Percentiles rank a stretch among this genome's conserved stretches.
Conservation (phyloP, 2,329 filamentous ascomycete genomes). For the Bipolaris oryzae region DNA sequence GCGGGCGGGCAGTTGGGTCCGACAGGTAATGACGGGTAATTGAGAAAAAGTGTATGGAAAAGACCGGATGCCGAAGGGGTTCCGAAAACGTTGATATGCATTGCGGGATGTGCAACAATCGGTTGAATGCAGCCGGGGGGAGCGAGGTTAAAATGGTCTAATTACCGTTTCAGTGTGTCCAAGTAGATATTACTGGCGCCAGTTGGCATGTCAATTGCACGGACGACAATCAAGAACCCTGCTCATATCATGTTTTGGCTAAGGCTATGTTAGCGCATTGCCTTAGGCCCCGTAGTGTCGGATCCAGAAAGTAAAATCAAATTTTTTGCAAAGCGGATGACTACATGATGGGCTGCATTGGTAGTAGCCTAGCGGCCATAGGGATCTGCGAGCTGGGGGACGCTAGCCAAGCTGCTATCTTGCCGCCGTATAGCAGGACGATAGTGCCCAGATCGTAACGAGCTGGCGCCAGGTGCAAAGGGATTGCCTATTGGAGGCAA, state of each 20-base stretch:
- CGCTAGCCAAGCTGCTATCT: background rate
- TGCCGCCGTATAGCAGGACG: background rate
- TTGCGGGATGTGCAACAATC: background rate
- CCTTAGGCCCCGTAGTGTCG: conserved; percentile 13
- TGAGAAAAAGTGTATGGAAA: too few relatives aligned
- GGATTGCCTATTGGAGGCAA: background rate
- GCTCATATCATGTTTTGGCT: conserved; percentile 18
- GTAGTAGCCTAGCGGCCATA: background rate
- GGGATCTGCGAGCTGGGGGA: background rate
- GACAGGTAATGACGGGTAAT: too few relatives aligned
- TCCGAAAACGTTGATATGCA: background rate
- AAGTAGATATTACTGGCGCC: background rate
- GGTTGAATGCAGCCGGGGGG: background rate
- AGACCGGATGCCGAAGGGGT: too few relatives aligned
- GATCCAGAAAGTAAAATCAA: conserved; percentile 19
- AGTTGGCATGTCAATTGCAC: conserved; percentile 2
- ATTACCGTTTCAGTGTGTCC: background rate
- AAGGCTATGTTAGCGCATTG: conserved; percentile 13
- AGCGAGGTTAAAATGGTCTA: background rate
- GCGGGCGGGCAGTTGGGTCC: too few relatives aligned
- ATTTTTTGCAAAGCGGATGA: background rate
- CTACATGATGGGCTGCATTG: background rate
- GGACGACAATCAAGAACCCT: conserved; percentile 13
- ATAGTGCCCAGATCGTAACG: background rate
- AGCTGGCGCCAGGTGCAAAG: background rate